Evolutionary conservation across 352 stramenopile genomes (phyloP).

Genomic region (Halophytophthora batemanensis): DNA sequence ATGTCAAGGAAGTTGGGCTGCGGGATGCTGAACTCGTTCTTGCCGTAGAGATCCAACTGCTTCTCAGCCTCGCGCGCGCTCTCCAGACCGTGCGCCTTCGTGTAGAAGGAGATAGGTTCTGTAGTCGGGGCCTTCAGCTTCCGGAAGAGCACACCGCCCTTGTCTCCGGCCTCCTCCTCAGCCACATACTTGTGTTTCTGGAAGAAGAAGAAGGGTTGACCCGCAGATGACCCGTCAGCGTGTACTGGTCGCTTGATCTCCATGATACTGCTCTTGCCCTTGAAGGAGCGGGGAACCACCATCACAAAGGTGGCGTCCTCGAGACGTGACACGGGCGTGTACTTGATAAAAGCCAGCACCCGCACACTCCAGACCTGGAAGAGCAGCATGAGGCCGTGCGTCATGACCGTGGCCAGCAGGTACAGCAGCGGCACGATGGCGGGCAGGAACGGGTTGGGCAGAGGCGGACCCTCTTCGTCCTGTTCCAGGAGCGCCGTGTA

Average conservation of each 20-base stretch:
- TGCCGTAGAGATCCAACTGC: slow-evolving; percentile 74
- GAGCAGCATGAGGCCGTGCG: slow-evolving; percentile 86
- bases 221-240: slow-evolving; percentile 30
- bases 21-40: slow-evolving; percentile 95
- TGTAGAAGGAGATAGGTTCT: slow-evolving; percentile 63
- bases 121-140: slow-evolving; percentile 75
- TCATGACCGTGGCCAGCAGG: slow-evolving; percentile 68
- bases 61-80: slow-evolving; percentile 37
- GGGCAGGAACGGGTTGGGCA: slow-evolving; percentile 90
- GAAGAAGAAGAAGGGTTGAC: slow-evolving; percentile 77
- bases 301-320: slow-evolving; percentile 73
- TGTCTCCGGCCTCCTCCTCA: slow-evolving; percentile 50
- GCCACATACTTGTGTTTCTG: slow-evolving; percentile 90
- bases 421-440: slow-evolving; percentile 88
- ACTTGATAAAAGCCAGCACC: slow-evolving; percentile 83
- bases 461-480: slow-evolving; percentile 57
- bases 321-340: slow-evolving; percentile 62
- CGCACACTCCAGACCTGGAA: slow-evolving; percentile 88
- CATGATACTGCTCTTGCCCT: slow-evolving; percentile 86
- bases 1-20: slow-evolving; percentile 94
- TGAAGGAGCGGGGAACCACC: slow-evolving; percentile 82
- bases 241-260: slow-evolving; percentile 43
- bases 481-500: slow-evolving; percentile 53
- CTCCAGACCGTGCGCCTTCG: slow-evolving; percentile 42
- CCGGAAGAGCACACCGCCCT: slow-evolving; percentile 66